Conservation (phyloP, 75 land plant species). For the Pseudotsuga menziesii region DNA sequence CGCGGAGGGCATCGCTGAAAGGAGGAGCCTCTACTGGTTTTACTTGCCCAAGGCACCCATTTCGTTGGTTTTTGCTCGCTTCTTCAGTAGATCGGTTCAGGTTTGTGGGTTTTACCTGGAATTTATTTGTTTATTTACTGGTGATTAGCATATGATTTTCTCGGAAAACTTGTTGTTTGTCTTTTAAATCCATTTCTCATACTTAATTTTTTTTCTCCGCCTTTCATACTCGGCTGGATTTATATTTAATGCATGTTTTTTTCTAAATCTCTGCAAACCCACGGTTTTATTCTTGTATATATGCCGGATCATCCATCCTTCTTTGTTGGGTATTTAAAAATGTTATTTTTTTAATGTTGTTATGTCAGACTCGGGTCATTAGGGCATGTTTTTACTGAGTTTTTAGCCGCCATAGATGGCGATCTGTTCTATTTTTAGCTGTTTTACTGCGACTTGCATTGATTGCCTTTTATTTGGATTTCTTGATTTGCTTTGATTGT, state of each 20-base stretch:
- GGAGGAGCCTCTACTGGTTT: slow-evolving; percentile 5
- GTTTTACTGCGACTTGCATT: not conserved
- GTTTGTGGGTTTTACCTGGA: not conserved
- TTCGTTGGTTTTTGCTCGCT: not conserved
- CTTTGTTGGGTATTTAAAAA: no score
- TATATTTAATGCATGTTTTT: not conserved
- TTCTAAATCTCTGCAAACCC: not conserved
- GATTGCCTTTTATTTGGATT: not conserved
- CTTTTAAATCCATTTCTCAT: not conserved
- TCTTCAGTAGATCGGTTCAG: slow-evolving; percentile 5
- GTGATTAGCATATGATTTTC: not conserved
- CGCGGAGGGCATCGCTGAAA: no score
- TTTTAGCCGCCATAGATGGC: not conserved
- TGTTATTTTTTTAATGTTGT: no score
- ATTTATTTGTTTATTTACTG: not conserved
- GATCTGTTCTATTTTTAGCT: not conserved
- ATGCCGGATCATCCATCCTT: no score
- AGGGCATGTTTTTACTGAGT: not conserved
- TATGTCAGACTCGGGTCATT: no score
- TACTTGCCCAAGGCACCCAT: not conserved
- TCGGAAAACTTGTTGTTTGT: no score
- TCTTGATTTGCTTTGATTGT: not conserved
- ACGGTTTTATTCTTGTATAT: no score
- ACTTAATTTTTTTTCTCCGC: not conserved
- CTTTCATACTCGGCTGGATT: not conserved